Conservation (phyloP, 2,329 filamentous ascomycete genomes). For the Pseudocercospora musae region DNA sequence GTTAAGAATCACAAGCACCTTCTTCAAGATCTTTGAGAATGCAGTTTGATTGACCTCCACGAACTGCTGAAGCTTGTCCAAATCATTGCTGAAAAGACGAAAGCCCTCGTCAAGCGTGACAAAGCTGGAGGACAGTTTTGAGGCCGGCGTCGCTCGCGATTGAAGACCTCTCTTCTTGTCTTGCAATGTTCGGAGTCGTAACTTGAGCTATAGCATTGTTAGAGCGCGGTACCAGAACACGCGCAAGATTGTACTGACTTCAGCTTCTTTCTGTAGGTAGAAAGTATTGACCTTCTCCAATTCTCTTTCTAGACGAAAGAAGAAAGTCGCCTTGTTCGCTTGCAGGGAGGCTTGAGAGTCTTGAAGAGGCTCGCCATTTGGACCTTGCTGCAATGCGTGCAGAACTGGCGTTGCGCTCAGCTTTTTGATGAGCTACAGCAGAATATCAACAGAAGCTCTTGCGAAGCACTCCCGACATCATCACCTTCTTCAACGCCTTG, state of each 20-base stretch:
- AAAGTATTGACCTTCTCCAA: conserved; percentile 98
- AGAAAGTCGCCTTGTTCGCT: conserved; percentile 97
- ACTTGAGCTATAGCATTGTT: conserved; percentile 65
- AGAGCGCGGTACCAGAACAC: conserved; percentile 4
- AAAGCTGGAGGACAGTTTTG: conserved; percentile 87
- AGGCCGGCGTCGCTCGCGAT: conserved; percentile 66
- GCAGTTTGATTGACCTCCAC: conserved; percentile 97
- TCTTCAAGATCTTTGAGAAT: conserved; percentile 98
- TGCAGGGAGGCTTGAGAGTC: conserved; percentile 89
- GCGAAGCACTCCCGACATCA: background rate
- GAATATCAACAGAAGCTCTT: conserved; percentile 6
- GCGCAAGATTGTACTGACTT: conserved; percentile 57
- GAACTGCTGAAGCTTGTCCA: conserved; percentile 96
- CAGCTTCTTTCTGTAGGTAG: conserved; percentile 95
- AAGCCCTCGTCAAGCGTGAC: conserved; percentile 95
- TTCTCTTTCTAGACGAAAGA: conserved; percentile 96
- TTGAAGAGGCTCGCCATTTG: conserved; percentile 41
- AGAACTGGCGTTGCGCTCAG: conserved; percentile 88
- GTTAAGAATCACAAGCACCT: conserved; percentile 50
- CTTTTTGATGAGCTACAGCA: conserved; percentile 87
- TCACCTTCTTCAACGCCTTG: conserved; percentile 96
- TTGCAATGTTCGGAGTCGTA: conserved; percentile 84
- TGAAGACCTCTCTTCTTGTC: conserved; percentile 94
- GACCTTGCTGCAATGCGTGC: conserved; percentile 65
- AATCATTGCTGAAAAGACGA: conserved; percentile 91